Percentiles rank a stretch among this genome's conserved stretches.
phyloP scores from a whole-genome alignment of 83 land plant species.

The Thuja plicata region DNA sequence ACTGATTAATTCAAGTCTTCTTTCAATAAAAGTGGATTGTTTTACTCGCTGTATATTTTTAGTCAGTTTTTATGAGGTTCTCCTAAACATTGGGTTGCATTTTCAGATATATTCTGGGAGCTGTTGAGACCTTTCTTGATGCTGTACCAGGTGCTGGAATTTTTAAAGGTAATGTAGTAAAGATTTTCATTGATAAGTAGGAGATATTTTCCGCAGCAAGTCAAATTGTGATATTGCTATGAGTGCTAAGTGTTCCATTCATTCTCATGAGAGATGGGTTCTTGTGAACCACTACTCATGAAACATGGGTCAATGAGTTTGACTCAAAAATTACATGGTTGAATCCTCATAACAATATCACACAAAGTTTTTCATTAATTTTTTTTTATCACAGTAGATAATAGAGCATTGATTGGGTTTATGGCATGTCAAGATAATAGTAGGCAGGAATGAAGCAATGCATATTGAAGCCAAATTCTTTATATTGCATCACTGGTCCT shows the following conservation, averaged over 20 bases:
- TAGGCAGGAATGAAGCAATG: background rate
- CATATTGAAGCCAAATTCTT: background rate
- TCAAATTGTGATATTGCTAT: too few relatives aligned
- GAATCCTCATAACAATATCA: too few relatives aligned
- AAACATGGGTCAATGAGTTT: too few relatives aligned
- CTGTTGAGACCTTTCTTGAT: conserved; percentile 95
- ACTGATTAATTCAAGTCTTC: background rate
- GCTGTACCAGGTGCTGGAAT: conserved; percentile 95
- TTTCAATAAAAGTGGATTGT: background rate
- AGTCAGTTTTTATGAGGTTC: background rate
- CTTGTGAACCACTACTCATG: too few relatives aligned
- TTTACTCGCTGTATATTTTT: background rate
- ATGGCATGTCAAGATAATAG: background rate
- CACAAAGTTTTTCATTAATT: background rate
- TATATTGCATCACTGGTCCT: background rate
- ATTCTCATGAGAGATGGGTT: too few relatives aligned
- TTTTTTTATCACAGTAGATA: background rate
- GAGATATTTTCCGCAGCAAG: too few relatives aligned
- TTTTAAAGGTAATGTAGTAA: conserved; percentile 65
- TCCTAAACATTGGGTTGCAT: background rate
- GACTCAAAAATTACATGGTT: too few relatives aligned
- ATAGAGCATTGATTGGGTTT: background rate
- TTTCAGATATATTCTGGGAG: conserved; percentile 93
- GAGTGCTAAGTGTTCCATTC: too few relatives aligned
- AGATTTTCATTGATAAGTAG: background rate